These are phyloP conservation scores for Tuber brumale DNA, from an alignment of 495 filamentous ascomycete genomes.

Conservation along the genomic window DNA sequence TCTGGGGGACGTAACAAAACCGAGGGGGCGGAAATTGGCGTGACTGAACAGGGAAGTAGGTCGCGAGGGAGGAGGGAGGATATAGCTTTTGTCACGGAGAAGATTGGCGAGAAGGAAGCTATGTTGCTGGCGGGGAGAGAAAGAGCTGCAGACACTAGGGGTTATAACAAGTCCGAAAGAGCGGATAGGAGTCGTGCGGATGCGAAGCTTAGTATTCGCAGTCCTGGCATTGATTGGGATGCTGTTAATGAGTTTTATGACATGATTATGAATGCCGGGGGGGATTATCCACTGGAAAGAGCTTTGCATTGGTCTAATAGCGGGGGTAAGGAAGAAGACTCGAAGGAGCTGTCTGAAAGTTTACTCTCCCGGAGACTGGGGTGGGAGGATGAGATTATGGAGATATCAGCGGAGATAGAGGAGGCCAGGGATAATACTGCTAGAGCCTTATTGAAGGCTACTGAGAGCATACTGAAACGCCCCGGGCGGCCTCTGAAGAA, in stretches of 20 bases:
- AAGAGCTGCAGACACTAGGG: constrained; percentile 24
- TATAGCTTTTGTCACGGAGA: constrained; percentile 33
- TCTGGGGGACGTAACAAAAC: neutral
- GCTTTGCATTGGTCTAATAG: neutral
- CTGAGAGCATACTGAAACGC: constrained; percentile 77
- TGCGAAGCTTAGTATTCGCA: constrained; percentile 44
- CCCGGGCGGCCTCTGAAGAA: constrained; percentile 64
- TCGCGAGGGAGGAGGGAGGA: constrained; percentile 4
- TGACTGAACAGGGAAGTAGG: neutral
- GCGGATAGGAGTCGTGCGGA: constrained; percentile 12
- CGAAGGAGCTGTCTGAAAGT: constrained; percentile 24
- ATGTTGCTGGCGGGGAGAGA: constrained; percentile 26
- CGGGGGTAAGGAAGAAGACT: neutral
- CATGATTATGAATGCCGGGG: constrained; percentile 59
- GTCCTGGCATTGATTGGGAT: constrained; percentile 70
- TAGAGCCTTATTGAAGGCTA: constrained; percentile 68
- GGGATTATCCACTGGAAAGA: constrained; percentile 8
- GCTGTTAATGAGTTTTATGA: constrained; percentile 70
- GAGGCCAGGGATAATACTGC: constrained; percentile 64
- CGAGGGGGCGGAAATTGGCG: neutral
- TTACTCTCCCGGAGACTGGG: constrained; percentile 42
- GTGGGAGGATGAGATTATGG: constrained; percentile 35
- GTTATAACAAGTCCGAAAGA: constrained; percentile 10
- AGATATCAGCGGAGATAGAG: constrained; percentile 56
- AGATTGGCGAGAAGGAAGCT: constrained; percentile 38